Evolutionary conservation across 306 rosid genomes (phyloP).

Genomic region (Vigna unguiculata): DNA sequence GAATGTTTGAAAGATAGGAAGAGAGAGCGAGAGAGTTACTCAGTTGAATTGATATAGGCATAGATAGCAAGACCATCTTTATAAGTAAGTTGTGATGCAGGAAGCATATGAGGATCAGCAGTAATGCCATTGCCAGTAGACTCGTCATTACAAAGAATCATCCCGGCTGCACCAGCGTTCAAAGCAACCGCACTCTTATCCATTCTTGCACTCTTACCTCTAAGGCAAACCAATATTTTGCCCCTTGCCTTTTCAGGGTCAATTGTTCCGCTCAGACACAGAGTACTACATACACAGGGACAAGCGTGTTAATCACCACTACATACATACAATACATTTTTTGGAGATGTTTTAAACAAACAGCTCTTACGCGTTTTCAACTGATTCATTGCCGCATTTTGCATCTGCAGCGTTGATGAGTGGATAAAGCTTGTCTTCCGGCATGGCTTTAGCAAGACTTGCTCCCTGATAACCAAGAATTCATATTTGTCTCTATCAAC

Average conservation of each 20-base stretch:
- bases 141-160: constrained; percentile 72
- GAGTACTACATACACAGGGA: constrained; percentile 43
- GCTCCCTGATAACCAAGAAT: constrained; percentile 55
- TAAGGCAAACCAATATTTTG: constrained; percentile 65
- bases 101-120: constrained; percentile 66
- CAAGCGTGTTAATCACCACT: not conserved
- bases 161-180: constrained; percentile 75
- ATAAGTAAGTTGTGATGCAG: constrained; percentile 63
- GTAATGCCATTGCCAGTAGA: constrained; percentile 40
- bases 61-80: constrained; percentile 54
- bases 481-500: too few species aligned
- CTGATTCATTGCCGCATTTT: constrained; percentile 31
- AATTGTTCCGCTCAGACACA: constrained; percentile 53
- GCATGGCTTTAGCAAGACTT: constrained; percentile 55
- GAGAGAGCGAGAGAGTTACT: constrained; percentile 38
- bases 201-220: constrained; percentile 53
- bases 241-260: constrained; percentile 67
- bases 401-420: constrained; percentile 63
- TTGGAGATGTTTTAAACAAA: constrained; percentile 1
- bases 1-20: not conserved
- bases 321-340: not conserved
- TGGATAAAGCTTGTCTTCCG: constrained; percentile 56
- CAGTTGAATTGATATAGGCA: constrained; percentile 61
- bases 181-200: constrained; percentile 62
- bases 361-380: constrained; percentile 56